phyloP scores from a whole-genome alignment of 1,284 basidiomycete species.

The Mycena citricolor region DNA sequence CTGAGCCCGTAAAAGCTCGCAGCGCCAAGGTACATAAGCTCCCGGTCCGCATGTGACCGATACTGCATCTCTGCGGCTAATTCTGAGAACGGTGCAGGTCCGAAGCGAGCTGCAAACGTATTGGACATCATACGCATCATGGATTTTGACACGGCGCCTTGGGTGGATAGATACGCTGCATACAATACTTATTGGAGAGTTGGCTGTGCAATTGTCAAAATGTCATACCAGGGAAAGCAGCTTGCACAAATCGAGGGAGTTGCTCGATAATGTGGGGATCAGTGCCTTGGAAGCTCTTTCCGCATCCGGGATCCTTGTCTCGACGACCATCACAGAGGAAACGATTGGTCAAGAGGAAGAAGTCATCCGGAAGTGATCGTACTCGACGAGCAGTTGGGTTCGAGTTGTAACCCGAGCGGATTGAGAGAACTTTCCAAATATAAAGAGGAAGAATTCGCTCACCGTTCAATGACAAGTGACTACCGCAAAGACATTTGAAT shows the following conservation, averaged over 20 bases:
- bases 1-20: constrained; percentile 1
- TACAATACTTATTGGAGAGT: no score
- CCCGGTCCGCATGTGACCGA: constrained; percentile 7
- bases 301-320: constrained; percentile 7
- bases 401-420: constrained; percentile 12
- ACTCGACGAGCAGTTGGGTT: constrained; percentile 4
- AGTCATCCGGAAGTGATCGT: not conserved
- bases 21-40: constrained; percentile 19
- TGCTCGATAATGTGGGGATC: constrained; percentile 18
- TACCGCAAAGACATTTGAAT: constrained; percentile 1
- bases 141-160: constrained; percentile 13
- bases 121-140: constrained; percentile 11
- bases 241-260: constrained; percentile 17
- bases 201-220: no score
- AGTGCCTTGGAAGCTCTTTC: constrained; percentile 12
- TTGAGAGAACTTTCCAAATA: not conserved
- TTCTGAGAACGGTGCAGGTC: constrained; percentile 16
- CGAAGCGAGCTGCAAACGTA: constrained; percentile 13
- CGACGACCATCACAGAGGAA: constrained; percentile 6
- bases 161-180: no score
- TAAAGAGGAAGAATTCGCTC: not conserved
- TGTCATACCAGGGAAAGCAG: constrained; percentile 20
- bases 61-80: constrained; percentile 14
- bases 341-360: not conserved
- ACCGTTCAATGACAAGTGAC: constrained; percentile 10